phyloP scores from a whole-genome alignment of 148 eudicot species.

The Tetragonia tetragonoides region DNA sequence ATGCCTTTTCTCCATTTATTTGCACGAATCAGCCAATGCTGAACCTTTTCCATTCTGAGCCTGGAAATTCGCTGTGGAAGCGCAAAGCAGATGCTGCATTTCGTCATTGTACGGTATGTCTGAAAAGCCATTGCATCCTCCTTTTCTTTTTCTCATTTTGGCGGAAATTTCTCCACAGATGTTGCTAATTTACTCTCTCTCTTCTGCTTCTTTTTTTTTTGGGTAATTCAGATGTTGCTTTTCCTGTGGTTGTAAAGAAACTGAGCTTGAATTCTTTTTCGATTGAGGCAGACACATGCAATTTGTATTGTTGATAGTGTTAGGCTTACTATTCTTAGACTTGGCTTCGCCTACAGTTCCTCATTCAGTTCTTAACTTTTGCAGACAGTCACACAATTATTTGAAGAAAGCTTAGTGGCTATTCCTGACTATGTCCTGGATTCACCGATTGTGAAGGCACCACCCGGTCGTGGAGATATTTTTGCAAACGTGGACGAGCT shows the following conservation, averaged over 20 bases:
- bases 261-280: no score
- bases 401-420: conserved; percentile 68
- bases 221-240: not conserved
- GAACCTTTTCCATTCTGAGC: conserved; percentile 73
- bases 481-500: conserved; percentile 50
- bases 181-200: not conserved
- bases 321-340: not conserved
- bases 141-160: not conserved
- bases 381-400: conserved; percentile 74
- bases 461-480: conserved; percentile 44
- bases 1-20: not conserved
- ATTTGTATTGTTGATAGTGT: no score
- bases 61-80: conserved; percentile 85
- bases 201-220: no score
- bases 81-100: conserved; percentile 90
- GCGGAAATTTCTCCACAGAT: no score
- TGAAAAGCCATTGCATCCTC: not conserved
- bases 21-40: conserved; percentile 60
- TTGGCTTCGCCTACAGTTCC: not conserved
- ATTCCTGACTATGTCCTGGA: conserved; percentile 88
- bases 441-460: conserved; percentile 51
- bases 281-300: not conserved
- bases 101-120: conserved; percentile 68
- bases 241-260: not conserved
- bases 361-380: conserved; percentile 18